A percentile compares a stretch with the other conserved stretches of the same genome.
Conservation (phyloP, 2,329 filamentous ascomycete genomes). For the Ophiostoma australiae region DNA sequence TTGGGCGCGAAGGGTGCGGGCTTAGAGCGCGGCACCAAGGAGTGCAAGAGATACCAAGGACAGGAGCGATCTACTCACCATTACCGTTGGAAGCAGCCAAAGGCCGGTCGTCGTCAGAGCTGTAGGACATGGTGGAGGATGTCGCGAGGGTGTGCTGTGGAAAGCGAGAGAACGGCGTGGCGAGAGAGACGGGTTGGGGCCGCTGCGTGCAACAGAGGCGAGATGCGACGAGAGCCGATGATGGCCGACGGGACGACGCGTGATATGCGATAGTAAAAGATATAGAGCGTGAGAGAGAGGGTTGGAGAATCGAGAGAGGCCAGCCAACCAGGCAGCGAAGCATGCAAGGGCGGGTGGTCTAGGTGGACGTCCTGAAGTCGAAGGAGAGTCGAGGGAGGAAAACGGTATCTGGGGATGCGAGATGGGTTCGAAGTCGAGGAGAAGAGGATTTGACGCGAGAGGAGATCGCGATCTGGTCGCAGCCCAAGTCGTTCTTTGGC, state of each 20-base stretch:
- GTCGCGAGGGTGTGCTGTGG: slow-evolving; percentile 5
- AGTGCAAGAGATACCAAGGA: slow-evolving; percentile 7
- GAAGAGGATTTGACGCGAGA: not conserved
- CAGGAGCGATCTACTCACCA: slow-evolving; percentile 50
- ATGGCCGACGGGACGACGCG: not conserved
- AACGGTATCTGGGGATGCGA: not conserved
- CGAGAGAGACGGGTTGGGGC: slow-evolving; percentile 29
- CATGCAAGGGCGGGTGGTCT: slow-evolving; percentile 35
- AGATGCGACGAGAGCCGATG: not conserved
- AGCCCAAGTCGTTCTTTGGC: not conserved
- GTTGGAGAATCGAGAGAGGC: slow-evolving; percentile 12
- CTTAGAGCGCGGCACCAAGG: not conserved
- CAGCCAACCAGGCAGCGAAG: slow-evolving; percentile 19
- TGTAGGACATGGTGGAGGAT: slow-evolving; percentile 49
- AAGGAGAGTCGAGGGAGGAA: not conserved
- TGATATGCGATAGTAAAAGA: not conserved
- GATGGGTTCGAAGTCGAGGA: not conserved
- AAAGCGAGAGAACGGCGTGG: slow-evolving; percentile 20
- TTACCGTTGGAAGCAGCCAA: slow-evolving; percentile 64
- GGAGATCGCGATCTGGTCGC: not conserved
- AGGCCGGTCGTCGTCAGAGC: slow-evolving; percentile 78
- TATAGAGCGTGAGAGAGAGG: not conserved
- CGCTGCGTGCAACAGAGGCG: not conserved
- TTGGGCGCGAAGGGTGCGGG: not conserved
- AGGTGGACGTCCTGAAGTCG: slow-evolving; percentile 1